These are phyloP conservation scores for Talaromyces sp. DNA, from an alignment of 2,329 filamentous ascomycete species.

Conservation along the genomic window DNA sequence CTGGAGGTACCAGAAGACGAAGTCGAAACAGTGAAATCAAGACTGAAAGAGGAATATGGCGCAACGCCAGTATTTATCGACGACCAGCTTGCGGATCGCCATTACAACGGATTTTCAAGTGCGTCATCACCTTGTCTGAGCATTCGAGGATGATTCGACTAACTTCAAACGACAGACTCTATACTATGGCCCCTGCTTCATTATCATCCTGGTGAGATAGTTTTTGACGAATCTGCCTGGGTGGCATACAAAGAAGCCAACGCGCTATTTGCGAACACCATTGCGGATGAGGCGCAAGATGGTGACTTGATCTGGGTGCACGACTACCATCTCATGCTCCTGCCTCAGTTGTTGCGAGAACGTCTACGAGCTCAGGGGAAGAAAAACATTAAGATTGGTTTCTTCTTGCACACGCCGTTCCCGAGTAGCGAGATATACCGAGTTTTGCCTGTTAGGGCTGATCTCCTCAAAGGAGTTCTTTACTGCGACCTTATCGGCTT, in stretches of 20 bases:
- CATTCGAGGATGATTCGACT: background rate
- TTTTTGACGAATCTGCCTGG: conserved; percentile 95
- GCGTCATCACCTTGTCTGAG: conserved; percentile 36
- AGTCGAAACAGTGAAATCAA: conserved; percentile 66
- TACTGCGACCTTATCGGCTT: conserved; percentile 96
- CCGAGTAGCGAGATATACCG: conserved; percentile 96
- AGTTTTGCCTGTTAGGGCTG: conserved; percentile 87
- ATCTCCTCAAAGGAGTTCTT: conserved; percentile 80
- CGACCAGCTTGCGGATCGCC: conserved; percentile 82
- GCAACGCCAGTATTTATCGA: conserved; percentile 87
- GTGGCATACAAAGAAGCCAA: conserved; percentile 91
- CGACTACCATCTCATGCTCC: conserved; percentile 96
- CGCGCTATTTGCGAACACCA: conserved; percentile 81
- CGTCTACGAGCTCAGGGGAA: conserved; percentile 70
- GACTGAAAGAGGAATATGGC: conserved; percentile 77
- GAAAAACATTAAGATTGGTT: conserved; percentile 95
- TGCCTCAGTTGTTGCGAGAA: conserved; percentile 91
- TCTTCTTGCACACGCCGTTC: conserved; percentile 97
- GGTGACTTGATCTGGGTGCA: conserved; percentile 97
- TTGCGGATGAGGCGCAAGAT: conserved; percentile 84
- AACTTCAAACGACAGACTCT: conserved; percentile 62
- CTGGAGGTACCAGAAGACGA: conserved; percentile 83
- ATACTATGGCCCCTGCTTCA: conserved; percentile 99
- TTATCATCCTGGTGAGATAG: conserved; percentile 97
- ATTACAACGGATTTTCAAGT: conserved; percentile 97